Evolutionary conservation across 108 stramenopile species (phyloP).

Genomic region (Chaetoceros muelleri): DNA sequence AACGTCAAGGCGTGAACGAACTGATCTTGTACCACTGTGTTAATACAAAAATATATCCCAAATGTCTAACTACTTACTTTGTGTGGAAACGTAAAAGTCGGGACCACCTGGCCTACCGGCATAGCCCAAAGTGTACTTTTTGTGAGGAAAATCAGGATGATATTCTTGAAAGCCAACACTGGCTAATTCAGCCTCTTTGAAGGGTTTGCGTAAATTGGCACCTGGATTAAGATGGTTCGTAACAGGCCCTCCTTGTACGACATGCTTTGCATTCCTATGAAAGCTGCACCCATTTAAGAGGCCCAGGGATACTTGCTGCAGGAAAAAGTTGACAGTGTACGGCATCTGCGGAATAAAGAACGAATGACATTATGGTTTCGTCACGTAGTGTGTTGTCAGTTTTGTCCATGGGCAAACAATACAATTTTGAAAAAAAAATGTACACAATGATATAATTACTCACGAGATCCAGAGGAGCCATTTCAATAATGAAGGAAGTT

Average conservation of each 20-base stretch:
- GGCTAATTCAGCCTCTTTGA: slow-evolving; percentile 28
- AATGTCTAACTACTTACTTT: too few species aligned
- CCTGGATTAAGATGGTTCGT: slow-evolving; percentile 27
- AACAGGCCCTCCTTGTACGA: slow-evolving; percentile 62
- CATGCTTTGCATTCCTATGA: slow-evolving; percentile 68
- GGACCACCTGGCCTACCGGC: slow-evolving; percentile 89
- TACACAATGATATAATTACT: too few species aligned
- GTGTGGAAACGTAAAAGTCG: slow-evolving; percentile 89
- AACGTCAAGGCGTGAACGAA: too few species aligned
- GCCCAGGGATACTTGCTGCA: slow-evolving; percentile 63
- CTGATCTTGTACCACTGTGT: too few species aligned
- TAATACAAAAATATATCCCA: too few species aligned
- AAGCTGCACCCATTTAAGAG: slow-evolving; percentile 64
- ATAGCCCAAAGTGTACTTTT: slow-evolving; percentile 67
- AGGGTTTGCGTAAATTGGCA: slow-evolving; percentile 15
- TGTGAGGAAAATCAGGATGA: slow-evolving; percentile 55
- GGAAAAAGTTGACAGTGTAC: slow-evolving; percentile 63
- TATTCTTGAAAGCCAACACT: slow-evolving; percentile 75
- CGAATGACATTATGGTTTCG: too few species aligned
- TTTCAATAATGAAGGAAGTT: slow-evolving; percentile 36
- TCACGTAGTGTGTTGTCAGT: too few species aligned
- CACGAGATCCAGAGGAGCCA: slow-evolving; percentile 54
- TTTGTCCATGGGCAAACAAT: too few species aligned
- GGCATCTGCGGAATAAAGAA: too few species aligned
- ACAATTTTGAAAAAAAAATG: too few species aligned